Evolutionary conservation across 2,329 filamentous ascomycete species (phyloP).

Genomic region (Lachnellula arida): DNA sequence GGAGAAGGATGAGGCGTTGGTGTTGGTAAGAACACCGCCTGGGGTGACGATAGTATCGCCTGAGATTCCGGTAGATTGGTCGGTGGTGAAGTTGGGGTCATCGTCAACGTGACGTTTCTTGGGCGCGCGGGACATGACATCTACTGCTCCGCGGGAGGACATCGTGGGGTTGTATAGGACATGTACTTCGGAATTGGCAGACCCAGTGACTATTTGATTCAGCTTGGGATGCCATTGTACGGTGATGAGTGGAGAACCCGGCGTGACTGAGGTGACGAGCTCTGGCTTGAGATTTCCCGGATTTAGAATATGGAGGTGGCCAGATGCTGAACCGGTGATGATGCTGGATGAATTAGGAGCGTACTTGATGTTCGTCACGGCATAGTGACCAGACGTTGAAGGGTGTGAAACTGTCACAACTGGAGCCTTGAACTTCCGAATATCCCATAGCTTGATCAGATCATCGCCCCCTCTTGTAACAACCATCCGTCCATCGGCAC

Average conservation of each 20-base stretch:
- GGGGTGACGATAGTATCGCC: conserved; percentile 75
- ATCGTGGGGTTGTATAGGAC: conserved; percentile 85
- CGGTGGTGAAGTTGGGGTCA: conserved; percentile 80
- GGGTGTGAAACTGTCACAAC: conserved; percentile 73
- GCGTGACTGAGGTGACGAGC: conserved; percentile 82
- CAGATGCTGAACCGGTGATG: conserved; percentile 80
- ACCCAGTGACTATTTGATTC: conserved; percentile 94
- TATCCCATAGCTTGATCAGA: conserved; percentile 95
- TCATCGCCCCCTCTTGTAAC: conserved; percentile 89
- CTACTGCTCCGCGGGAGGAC: conserved; percentile 75
- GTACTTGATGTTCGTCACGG: conserved; percentile 84
- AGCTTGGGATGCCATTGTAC: conserved; percentile 91
- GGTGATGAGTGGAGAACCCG: conserved; percentile 73
- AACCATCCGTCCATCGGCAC: conserved; percentile 82
- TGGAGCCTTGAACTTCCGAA: conserved; percentile 87
- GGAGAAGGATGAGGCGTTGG: conserved; percentile 42
- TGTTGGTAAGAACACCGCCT: conserved; percentile 54
- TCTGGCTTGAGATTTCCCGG: conserved; percentile 84
- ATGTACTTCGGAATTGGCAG: conserved; percentile 83
- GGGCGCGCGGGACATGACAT: conserved; percentile 87
- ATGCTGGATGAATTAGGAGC: conserved; percentile 79
- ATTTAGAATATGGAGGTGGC: conserved; percentile 88
- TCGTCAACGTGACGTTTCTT: conserved; percentile 96
- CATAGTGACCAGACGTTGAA: conserved; percentile 79
- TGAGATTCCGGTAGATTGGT: conserved; percentile 74